Evolutionary conservation across 208 protist species (phyloP).

Genomic region (Wallacemonas sp.): DNA sequence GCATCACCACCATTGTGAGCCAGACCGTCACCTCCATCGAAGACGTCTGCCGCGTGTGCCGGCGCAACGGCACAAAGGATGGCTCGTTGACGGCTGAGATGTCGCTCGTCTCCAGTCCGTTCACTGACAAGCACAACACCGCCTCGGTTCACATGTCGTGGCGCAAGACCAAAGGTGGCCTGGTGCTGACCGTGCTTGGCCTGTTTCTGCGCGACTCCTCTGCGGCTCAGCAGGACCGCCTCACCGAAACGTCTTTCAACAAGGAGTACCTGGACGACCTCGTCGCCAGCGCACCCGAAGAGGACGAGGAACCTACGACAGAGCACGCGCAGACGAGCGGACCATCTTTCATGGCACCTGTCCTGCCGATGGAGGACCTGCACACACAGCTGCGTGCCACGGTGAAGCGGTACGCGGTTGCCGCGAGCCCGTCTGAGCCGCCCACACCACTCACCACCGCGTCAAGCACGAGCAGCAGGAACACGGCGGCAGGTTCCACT

Average conservation of each 20-base stretch:
- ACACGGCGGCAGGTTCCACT: background rate
- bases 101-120: slow-evolving; percentile 22
- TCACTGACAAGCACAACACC: slow-evolving; percentile 40
- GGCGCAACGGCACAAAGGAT: background rate
- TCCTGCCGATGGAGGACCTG: slow-evolving; percentile 9
- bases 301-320: background rate
- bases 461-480: background rate
- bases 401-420: background rate
- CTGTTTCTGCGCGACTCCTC: slow-evolving; percentile 39
- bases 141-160: slow-evolving; percentile 32
- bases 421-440: background rate
- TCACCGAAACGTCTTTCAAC: slow-evolving; percentile 45
- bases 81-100: slow-evolving; percentile 1
- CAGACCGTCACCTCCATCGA: slow-evolving; percentile 28
- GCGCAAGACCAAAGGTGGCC: slow-evolving; percentile 26
- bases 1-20: slow-evolving; percentile 34
- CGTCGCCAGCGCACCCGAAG: background rate
- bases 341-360: slow-evolving; percentile 1
- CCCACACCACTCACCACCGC: background rate
- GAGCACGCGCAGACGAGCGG: background rate
- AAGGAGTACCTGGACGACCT: slow-evolving; percentile 15
- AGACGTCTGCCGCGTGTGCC: slow-evolving; percentile 20
- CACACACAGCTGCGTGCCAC: slow-evolving; percentile 4
- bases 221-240: slow-evolving; percentile 42
- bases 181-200: slow-evolving; percentile 31